Percentiles rank a stretch among this genome's conserved stretches.
phyloP scores from a whole-genome alignment of 1,139 yeast species.

The Magnusiomyces fungicola region DNA sequence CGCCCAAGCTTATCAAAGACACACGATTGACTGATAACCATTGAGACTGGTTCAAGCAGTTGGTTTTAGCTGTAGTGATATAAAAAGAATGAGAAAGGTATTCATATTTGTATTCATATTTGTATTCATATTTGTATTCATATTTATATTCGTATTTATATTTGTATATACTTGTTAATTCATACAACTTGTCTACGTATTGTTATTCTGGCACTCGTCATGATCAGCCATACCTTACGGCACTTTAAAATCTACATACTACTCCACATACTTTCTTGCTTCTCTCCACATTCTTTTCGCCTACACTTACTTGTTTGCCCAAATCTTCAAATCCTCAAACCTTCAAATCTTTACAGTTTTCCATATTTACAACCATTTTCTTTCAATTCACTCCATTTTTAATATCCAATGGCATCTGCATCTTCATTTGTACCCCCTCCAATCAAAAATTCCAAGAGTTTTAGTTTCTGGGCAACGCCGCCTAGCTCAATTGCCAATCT shows the following conservation, averaged over 20 bases:
- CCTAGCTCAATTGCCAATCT: conserved; percentile 17
- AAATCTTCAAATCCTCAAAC: background rate
- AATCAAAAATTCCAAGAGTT: background rate
- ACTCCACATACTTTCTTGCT: background rate
- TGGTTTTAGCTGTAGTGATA: background rate
- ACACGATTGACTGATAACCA: background rate
- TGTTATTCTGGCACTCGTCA: too few species aligned
- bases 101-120: background rate
- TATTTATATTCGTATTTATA: too few species aligned
- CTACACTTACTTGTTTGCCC: background rate
- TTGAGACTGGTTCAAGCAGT: background rate
- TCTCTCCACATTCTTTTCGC: background rate
- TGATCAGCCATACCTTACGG: too few species aligned
- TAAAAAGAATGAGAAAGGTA: too few species aligned
- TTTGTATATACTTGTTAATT: too few species aligned
- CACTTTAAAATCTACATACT: too few species aligned
- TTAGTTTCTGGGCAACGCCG: conserved; percentile 3
- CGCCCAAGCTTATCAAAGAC: too few species aligned
- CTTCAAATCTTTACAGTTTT: background rate
- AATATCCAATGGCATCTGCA: background rate
- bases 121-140: background rate
- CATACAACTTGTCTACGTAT: too few species aligned
- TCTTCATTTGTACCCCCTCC: background rate
- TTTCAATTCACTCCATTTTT: background rate
- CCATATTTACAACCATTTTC: background rate